phyloP scores from a whole-genome alignment of 2,329 filamentous ascomycete species.

The Arthrobotrys megalospora region DNA sequence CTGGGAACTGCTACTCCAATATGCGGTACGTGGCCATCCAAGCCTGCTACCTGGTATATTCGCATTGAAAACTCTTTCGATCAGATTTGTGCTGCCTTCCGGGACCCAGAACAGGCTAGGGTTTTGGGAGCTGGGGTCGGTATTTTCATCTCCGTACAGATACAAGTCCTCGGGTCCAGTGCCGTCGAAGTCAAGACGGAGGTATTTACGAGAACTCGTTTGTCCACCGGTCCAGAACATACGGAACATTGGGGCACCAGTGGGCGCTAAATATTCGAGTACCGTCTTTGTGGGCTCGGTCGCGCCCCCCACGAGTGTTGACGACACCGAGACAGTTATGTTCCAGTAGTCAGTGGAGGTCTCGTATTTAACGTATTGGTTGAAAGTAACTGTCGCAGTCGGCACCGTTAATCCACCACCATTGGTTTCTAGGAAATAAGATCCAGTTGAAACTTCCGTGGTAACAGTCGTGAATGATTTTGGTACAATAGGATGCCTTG shows the following conservation, averaged over 20 bases:
- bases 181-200: not conserved
- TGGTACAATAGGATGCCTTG: not conserved
- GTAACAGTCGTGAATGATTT: not conserved
- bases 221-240: not conserved
- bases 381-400: not conserved
- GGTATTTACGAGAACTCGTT: not conserved
- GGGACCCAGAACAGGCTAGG: not conserved
- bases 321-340: not conserved
- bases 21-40: not conserved
- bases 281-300: slow-evolving; percentile 2
- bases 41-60: not conserved
- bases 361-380: not conserved
- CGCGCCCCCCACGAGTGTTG: not conserved
- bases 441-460: not conserved
- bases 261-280: not conserved
- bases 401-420: not conserved
- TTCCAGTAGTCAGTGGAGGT: not conserved
- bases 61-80: not conserved
- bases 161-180: not conserved
- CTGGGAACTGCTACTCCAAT: not conserved
- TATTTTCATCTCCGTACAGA: not conserved
- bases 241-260: not conserved
- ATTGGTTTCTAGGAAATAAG: not conserved
- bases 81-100: not conserved
- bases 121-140: not conserved